phyloP scores from a whole-genome alignment of 768 basidiomycete species.

The Trametes coccinea region DNA sequence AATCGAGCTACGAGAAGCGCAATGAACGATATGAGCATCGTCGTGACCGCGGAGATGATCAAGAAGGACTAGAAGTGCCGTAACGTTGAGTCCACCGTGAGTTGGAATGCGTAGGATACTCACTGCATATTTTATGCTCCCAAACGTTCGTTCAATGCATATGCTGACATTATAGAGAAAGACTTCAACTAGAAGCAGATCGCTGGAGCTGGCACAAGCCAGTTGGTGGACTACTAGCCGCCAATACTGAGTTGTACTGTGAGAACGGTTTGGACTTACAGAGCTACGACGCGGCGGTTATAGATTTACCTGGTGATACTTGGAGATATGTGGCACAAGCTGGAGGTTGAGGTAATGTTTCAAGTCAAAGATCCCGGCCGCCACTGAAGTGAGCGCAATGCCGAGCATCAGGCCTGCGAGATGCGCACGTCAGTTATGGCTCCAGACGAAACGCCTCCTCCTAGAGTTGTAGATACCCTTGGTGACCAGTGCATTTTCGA shows the following conservation, averaged over 20 bases:
- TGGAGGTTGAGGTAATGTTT: constrained; percentile 90
- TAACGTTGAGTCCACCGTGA: background rate
- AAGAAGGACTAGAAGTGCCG: constrained; percentile 23
- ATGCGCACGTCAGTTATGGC: background rate
- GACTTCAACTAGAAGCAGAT: constrained; percentile 76
- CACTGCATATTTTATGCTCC: constrained; percentile 85
- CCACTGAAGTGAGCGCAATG: constrained; percentile 69
- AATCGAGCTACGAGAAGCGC: constrained; percentile 63
- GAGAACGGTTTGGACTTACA: background rate
- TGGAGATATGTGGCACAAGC: constrained; percentile 87
- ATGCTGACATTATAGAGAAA: constrained; percentile 71
- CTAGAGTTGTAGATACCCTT: constrained; percentile 54
- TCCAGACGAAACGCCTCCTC: background rate
- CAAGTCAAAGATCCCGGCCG: constrained; percentile 77
- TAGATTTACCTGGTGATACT: constrained; percentile 74
- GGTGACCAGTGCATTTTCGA: constrained; percentile 80
- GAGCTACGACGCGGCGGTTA: background rate
- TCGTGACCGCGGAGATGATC: constrained; percentile 64
- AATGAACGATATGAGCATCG: constrained; percentile 67
- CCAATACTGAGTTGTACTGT: constrained; percentile 68
- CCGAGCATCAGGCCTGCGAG: constrained; percentile 72
- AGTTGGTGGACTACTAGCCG: constrained; percentile 72
- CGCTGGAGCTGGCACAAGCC: constrained; percentile 82
- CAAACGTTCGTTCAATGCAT: constrained; percentile 82
- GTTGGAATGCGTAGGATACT: constrained; percentile 28